phyloP scores from a whole-genome alignment of 805 yeast species.

The Candida nonsorbophila region DNA sequence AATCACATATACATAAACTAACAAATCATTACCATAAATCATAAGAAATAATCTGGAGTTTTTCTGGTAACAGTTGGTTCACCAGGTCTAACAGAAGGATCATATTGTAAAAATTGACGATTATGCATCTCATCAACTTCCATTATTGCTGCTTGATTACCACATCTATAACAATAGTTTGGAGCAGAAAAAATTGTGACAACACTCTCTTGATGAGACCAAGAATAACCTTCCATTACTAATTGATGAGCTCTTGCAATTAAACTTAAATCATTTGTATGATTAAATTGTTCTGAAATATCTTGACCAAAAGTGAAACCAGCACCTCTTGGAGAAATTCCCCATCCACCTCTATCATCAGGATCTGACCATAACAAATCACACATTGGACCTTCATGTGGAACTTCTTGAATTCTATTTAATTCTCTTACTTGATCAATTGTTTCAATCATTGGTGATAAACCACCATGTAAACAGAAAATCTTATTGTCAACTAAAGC shows the following conservation, averaged over 20 bases:
- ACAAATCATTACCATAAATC: constrained; percentile 8
- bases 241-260: constrained; percentile 95
- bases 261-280: constrained; percentile 75
- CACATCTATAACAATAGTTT: constrained; percentile 95
- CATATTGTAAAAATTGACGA: constrained; percentile 90
- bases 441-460: constrained; percentile 91
- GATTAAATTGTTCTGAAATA: constrained; percentile 89
- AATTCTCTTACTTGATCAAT: constrained; percentile 88
- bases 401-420: constrained; percentile 91
- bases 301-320: constrained; percentile 98
- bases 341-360: constrained; percentile 98
- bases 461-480: constrained; percentile 91
- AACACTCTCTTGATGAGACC: constrained; percentile 92
- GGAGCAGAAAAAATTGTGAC: constrained; percentile 96
- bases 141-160: constrained; percentile 97
- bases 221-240: constrained; percentile 95
- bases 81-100: constrained; percentile 94
- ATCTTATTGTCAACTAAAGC: constrained; percentile 88
- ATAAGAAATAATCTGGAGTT: constrained; percentile 94
- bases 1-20: no score
- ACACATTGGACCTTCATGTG: constrained; percentile 98
- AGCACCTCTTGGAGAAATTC: constrained; percentile 96
- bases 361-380: constrained; percentile 96
- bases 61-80: constrained; percentile 96
- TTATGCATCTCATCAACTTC: constrained; percentile 93